phyloP scores from a whole-genome alignment of 805 yeast genomes.

The Kodamaea jinghongensis region DNA sequence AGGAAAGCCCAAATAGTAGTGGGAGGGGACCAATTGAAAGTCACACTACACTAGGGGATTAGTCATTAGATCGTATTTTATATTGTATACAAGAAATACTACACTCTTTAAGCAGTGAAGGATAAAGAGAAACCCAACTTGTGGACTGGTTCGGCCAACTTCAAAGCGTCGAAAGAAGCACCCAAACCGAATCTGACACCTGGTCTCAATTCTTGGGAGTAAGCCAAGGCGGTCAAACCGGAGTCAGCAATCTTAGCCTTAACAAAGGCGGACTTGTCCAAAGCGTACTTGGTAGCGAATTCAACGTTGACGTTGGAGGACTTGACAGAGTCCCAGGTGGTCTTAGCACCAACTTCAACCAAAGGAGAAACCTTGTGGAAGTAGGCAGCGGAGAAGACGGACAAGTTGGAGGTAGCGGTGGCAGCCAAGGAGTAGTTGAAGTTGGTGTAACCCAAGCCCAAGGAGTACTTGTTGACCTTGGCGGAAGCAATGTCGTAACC shows the following conservation, averaged over 20 bases:
- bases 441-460: slow-evolving; percentile 90
- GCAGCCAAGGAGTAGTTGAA: slow-evolving; percentile 84
- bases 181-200: slow-evolving; percentile 97
- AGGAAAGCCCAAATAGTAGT: no score
- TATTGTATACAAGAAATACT: slow-evolving; percentile 3
- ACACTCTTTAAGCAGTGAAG: slow-evolving; percentile 69
- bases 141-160: slow-evolving; percentile 95
- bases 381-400: slow-evolving; percentile 91
- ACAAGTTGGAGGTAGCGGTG: slow-evolving; percentile 79
- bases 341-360: slow-evolving; percentile 97
- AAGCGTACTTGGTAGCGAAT: slow-evolving; percentile 90
- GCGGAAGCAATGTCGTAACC: slow-evolving; percentile 95
- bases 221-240: slow-evolving; percentile 89
- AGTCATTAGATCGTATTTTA: neutral
- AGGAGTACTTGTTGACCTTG: slow-evolving; percentile 88
- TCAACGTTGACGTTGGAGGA: slow-evolving; percentile 84
- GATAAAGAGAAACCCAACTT: slow-evolving; percentile 94
- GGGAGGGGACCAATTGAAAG: no score
- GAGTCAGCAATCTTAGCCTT: slow-evolving; percentile 97
- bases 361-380: slow-evolving; percentile 90
- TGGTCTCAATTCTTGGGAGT: slow-evolving; percentile 92
- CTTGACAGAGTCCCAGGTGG: slow-evolving; percentile 88
- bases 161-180: slow-evolving; percentile 93
- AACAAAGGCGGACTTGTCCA: slow-evolving; percentile 85
- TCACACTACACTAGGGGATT: no score